Base-by-base conservation (phyloP, 2,329 filamentous ascomycete genomes). In the Microcyclospora pomicola region DNA sequence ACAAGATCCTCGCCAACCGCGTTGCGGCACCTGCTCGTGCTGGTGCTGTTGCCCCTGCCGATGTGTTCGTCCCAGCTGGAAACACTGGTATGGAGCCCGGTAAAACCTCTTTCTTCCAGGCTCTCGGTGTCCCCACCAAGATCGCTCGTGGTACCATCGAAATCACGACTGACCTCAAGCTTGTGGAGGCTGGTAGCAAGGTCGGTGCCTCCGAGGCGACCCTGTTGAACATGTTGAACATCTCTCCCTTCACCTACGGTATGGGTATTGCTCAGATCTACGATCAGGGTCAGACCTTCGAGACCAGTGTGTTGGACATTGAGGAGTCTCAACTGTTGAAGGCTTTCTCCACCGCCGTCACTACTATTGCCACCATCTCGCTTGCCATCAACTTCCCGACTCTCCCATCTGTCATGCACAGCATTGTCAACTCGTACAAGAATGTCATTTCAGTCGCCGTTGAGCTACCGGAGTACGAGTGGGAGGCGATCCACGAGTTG, bases 21-120 rank as follows among this genome's bases (percentile, higher is more conserved):
- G 87, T 98, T 63, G 88, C 88, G 55, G 91, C 91, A 51, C 91
- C 91, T 51, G 91, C 91, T 56, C 86, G 91, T 84, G 88, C 91
- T 60, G 92, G 92, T 80, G 91, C 92, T 61, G 60, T 98, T 57
- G 92, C 91, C 54, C 91, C 92, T 53, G 69, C 64, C 61, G 92
- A 98, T 68, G 91, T 98, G 65, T 98, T 71, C 73, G 67, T 98
- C 54, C 91, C 91, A 53, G 91, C 87, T 56, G 91, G 91, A 70
- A 98, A 98, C 82, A 98, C 91, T 61, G 91, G 91, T 73, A 98
- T 98, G 91, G 91, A 98, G 71, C 92, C 91, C 65, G 92, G 92
- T 69, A 98, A 98, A 83, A 98, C 91, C 62, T 96, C 91, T 65
- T 98, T 98, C 86, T 98, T 98, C 87, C 91, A 98, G 81, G 91